phyloP scores from a whole-genome alignment of 257 asterid species.

The Solanum habrochaites region DNA sequence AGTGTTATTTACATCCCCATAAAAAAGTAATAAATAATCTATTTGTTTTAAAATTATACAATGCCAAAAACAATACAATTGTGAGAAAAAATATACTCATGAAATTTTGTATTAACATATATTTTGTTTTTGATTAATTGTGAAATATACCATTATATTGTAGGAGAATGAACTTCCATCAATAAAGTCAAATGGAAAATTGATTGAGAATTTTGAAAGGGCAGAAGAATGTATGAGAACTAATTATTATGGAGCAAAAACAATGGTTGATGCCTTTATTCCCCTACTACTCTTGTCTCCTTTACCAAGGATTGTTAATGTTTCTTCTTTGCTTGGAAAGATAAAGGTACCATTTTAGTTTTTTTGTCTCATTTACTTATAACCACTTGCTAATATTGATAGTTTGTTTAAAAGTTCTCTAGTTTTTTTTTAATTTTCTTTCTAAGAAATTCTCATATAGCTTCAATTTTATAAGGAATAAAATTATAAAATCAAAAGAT shows the following conservation, averaged over 20 bases:
- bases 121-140: neutral
- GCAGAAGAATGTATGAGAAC: constrained; percentile 10
- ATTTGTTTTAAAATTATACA: neutral
- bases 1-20: neutral
- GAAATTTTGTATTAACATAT: neutral
- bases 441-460: no score
- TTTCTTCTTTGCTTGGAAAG: constrained; percentile 10
- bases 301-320: constrained; percentile 15
- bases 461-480: no score
- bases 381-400: neutral
- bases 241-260: constrained; percentile 12
- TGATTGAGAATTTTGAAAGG: constrained; percentile 5
- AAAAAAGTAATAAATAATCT: neutral
- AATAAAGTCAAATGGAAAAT: neutral
- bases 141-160: neutral
- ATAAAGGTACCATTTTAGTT: neutral
- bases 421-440: no score
- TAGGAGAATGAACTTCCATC: constrained; percentile 4
- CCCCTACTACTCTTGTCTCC: constrained; percentile 11
- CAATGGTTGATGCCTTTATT: constrained; percentile 11
- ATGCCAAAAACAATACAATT: neutral
- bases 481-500: no score
- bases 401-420: neutral
- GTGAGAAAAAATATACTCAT: neutral
- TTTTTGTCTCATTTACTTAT: neutral